Base-by-base conservation (phyloP, 441 rosid species). In the Arabidopsis hybrid region DNA sequence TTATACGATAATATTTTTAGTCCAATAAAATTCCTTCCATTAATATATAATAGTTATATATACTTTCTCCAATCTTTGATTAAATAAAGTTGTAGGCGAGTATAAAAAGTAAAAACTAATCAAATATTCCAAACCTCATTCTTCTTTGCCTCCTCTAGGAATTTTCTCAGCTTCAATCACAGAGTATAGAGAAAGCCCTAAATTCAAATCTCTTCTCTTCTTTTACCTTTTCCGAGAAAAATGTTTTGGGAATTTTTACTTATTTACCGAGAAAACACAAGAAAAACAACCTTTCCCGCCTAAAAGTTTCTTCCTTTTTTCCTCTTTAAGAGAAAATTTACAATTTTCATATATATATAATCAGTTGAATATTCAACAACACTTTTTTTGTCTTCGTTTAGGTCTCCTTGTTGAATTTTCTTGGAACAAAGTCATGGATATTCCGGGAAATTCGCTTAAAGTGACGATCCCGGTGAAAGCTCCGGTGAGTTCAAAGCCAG, bases 341-440 rank as follows among this genome's bases (percentile, higher is more conserved):
- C 4, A 2, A 46, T 46, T 55, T 21, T 52, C 11, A 2, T 13
- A 66, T 38, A 29, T 1, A 3, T 49, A 26, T 26, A 62, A 11
- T 4, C 14, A 29, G 59, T 40, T 36, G 9, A 53, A 17, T 26
- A 26, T 55, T 10, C 42, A 26, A 71, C 29, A 73, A 16, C 11
- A 0, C 36, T 14, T 7, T 12, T 3, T 12, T 18, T 51, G 35
- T 35, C 49, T 53, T 26, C 35, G 56, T 40, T 67, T 60, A 59
- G 61, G 73, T 74, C 46, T 14, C 16, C 35, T 43, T 32, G 5
- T 53, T 66, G 49, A 51, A n/a, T 31, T 31, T 72, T 55, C 9
- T 73, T 9, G 14, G 68, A 61, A 39, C 55, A 9, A 5, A 60
- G 45, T 8, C 59, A 76, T 77, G 80, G 72, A 65, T 58, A 14